Conservation (phyloP, 176 grass and related monocot species). For the Carex pumila region DNA sequence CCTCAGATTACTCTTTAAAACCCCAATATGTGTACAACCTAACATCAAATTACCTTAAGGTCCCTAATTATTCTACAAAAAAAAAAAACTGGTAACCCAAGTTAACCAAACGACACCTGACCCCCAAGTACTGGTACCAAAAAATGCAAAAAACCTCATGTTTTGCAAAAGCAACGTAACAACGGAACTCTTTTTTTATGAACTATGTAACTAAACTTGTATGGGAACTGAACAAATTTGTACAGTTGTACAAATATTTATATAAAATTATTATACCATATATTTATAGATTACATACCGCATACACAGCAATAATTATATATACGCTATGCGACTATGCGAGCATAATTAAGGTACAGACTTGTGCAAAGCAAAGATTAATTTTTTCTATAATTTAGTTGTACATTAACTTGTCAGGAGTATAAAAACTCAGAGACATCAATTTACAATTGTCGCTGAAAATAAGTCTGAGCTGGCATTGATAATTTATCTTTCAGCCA, state of each 20-base stretch:
- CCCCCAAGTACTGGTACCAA: too few relatives aligned
- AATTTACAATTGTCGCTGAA: background rate
- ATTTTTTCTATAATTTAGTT: conserved; percentile 7
- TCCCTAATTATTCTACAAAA: background rate
- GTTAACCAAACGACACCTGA: background rate
- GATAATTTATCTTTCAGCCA: conserved; percentile 28
- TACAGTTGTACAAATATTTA: background rate
- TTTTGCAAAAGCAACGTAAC: background rate
- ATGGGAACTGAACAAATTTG: background rate
- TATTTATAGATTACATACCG: background rate
- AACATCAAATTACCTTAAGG: background rate
- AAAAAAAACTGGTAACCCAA: background rate
- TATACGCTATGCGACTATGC: too few relatives aligned
- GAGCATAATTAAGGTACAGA: background rate
- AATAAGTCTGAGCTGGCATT: background rate
- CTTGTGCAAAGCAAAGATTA: background rate
- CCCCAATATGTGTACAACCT: background rate
- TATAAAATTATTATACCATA: background rate
- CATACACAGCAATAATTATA: background rate
- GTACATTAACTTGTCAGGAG: conserved; percentile 8
- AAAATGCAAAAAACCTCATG: background rate
- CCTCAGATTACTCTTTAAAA: background rate
- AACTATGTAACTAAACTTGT: background rate
- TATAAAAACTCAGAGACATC: background rate
- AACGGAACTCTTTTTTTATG: background rate